These are phyloP conservation scores for Stachybotrys elegans DNA, from an alignment of 2,329 filamentous ascomycete species.

Conservation along the genomic window DNA sequence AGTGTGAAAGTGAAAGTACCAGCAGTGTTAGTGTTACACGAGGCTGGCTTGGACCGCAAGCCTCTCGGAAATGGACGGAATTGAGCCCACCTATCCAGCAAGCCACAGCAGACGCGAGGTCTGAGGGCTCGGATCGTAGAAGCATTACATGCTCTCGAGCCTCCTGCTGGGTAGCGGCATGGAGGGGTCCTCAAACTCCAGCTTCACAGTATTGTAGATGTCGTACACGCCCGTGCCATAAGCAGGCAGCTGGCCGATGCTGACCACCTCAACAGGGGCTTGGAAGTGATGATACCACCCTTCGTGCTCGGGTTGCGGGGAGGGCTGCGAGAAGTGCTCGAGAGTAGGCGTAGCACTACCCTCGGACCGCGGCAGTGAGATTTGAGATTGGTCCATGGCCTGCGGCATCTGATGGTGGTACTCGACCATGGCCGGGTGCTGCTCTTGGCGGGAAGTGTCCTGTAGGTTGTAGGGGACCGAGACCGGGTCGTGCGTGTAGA, in stretches of 20 bases:
- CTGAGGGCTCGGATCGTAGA: too few species aligned
- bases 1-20: too few species aligned
- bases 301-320: slow-evolving; percentile 37
- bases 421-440: slow-evolving; percentile 35
- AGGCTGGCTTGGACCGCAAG: neutral
- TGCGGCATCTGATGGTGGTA: slow-evolving; percentile 38
- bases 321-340: slow-evolving; percentile 30
- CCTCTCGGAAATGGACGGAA: neutral
- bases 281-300: slow-evolving; percentile 58
- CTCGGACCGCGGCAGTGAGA: slow-evolving; percentile 22
- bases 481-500: slow-evolving; percentile 52
- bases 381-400: slow-evolving; percentile 24
- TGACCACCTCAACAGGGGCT: slow-evolving; percentile 50
- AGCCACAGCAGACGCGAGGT: too few species aligned
- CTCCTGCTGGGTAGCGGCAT: slow-evolving; percentile 56
- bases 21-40: too few species aligned
- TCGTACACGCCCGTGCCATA: slow-evolving; percentile 48
- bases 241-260: slow-evolving; percentile 45
- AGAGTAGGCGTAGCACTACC: slow-evolving; percentile 24
- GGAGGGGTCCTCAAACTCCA: slow-evolving; percentile 52
- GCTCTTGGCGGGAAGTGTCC: slow-evolving; percentile 41
- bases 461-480: slow-evolving; percentile 44
- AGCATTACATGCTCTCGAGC: slow-evolving; percentile 48
- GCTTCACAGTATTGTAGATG: slow-evolving; percentile 46
- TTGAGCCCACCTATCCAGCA: neutral